Conservation (phyloP, 768 basidiomycete species). For the Amanita exitialis region DNA sequence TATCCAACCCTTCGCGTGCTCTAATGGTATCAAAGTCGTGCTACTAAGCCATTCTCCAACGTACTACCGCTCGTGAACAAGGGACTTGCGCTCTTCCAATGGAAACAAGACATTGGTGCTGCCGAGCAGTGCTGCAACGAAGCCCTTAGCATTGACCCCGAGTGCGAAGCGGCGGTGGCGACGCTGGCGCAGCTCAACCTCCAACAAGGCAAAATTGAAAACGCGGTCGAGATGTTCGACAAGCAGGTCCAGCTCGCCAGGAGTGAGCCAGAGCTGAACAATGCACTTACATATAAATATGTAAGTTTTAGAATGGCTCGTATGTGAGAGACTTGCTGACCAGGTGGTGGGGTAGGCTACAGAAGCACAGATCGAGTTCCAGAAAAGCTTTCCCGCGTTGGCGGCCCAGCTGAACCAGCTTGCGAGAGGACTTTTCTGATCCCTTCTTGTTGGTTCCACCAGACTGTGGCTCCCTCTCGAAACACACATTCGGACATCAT, state of each 20-base stretch:
- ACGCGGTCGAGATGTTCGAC: slow-evolving; percentile 81
- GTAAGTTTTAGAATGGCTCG: slow-evolving; percentile 30
- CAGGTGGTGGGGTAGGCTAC: slow-evolving; percentile 51
- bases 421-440: slow-evolving; percentile 19
- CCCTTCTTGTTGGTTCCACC: too few species aligned
- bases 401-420: slow-evolving; percentile 52
- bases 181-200: slow-evolving; percentile 89
- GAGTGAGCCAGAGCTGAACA: slow-evolving; percentile 81
- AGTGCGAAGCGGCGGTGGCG: slow-evolving; percentile 94
- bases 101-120: slow-evolving; percentile 79
- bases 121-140: slow-evolving; percentile 84
- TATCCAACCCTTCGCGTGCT: neutral
- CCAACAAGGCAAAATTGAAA: slow-evolving; percentile 83
- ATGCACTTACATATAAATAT: slow-evolving; percentile 69
- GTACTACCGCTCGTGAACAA: slow-evolving; percentile 96
- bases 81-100: slow-evolving; percentile 92
- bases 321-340: neutral
- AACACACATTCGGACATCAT: neutral
- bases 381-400: slow-evolving; percentile 75
- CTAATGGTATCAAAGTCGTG: neutral
- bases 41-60: slow-evolving; percentile 43
- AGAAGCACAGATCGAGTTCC: slow-evolving; percentile 72
- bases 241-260: slow-evolving; percentile 78
- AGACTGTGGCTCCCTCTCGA: neutral
- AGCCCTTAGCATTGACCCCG: slow-evolving; percentile 80